phyloP scores from a whole-genome alignment of 306 rosid species.

The Lathyrus oleraceus region DNA sequence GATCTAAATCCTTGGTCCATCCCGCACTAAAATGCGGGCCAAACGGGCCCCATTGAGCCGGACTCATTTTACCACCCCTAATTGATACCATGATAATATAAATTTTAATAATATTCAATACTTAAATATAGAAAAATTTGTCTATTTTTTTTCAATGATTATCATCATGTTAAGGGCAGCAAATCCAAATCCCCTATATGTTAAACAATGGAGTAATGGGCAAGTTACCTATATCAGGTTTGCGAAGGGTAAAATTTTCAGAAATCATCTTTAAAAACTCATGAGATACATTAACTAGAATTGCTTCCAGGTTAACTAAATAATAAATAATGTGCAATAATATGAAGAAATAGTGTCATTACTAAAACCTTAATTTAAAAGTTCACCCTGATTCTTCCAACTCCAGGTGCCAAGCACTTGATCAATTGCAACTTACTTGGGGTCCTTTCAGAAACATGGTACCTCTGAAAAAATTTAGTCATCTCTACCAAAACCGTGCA shows the following conservation, averaged over 20 bases:
- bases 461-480: conserved; percentile 19
- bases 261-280: neutral
- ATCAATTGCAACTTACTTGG: conserved; percentile 21
- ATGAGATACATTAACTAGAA: neutral
- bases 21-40: too few relatives aligned
- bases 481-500: conserved; percentile 32
- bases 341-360: neutral
- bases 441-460: conserved; percentile 18
- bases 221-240: neutral
- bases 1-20: too few relatives aligned
- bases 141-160: too few relatives aligned
- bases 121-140: too few relatives aligned
- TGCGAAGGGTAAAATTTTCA: neutral
- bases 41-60: too few relatives aligned
- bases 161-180: neutral
- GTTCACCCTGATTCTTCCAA: conserved; percentile 9
- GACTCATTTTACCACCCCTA: too few relatives aligned
- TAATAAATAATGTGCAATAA: conserved; percentile 3
- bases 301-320: neutral
- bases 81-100: too few relatives aligned
- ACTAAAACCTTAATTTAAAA: neutral
- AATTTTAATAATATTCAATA: too few relatives aligned
- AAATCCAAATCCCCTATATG: neutral
- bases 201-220: neutral
- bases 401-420: conserved; percentile 25